These are phyloP conservation scores for Pseudopediastrum boryanum DNA, from an alignment of 139 green algal species.

Conservation along the genomic window DNA sequence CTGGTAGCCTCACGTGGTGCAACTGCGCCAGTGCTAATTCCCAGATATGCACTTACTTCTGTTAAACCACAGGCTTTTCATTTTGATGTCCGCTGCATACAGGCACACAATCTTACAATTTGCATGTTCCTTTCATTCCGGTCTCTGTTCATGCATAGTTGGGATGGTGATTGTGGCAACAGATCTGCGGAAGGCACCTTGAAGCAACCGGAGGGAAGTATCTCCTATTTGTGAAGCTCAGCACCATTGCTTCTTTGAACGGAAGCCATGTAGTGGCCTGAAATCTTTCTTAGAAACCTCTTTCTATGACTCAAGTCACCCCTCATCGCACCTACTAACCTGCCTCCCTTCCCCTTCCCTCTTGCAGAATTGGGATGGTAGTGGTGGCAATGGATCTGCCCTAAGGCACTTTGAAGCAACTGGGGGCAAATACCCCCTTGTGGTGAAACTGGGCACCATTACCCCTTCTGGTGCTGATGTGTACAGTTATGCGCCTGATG, in stretches of 20 bases:
- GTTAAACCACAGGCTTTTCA: no score
- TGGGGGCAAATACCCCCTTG: constrained; percentile 89
- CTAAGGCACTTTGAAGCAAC: constrained; percentile 91
- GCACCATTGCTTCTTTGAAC: constrained; percentile 76
- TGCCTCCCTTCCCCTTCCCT: neutral
- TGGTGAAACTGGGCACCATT: constrained; percentile 96
- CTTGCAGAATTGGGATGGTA: constrained; percentile 83
- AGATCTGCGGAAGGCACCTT: constrained; percentile 91
- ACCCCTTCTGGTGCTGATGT: constrained; percentile 81
- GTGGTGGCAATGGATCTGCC: constrained; percentile 90
- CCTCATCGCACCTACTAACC: neutral
- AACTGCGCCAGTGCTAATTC: no score
- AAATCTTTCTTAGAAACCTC: no score
- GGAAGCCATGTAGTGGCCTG: no score
- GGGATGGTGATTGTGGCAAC: constrained; percentile 90
- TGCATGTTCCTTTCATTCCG: no score
- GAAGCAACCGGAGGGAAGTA: constrained; percentile 86
- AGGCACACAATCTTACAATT: no score
- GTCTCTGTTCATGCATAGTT: constrained; percentile 74
- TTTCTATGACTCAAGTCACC: neutral
- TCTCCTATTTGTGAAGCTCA: constrained; percentile 97
- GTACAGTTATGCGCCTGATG: constrained; percentile 85
- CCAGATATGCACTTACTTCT: no score
- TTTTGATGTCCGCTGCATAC: no score
- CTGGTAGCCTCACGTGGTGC: no score